A percentile compares a stretch with the other conserved stretches of the same genome.
Evolutionary conservation across 2,329 filamentous ascomycete genomes (phyloP).

Genomic region (Elsinoe fawcettii): DNA sequence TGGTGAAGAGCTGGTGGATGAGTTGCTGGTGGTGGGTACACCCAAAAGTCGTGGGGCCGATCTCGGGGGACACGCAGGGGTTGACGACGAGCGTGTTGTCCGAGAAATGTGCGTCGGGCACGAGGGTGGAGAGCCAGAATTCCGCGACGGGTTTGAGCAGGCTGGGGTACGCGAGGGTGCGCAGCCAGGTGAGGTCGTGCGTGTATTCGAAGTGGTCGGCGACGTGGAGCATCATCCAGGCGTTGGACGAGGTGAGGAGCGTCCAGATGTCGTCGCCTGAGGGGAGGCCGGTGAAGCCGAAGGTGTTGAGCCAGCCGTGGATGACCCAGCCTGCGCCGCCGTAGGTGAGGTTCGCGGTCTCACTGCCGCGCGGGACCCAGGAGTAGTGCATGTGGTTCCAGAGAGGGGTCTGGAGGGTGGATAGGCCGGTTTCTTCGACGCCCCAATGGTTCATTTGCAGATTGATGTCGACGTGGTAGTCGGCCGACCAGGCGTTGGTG

Average conservation of each 20-base stretch:
- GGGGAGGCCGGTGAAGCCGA: constrained; percentile 49
- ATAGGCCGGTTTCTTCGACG: constrained; percentile 46
- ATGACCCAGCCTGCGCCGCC: constrained; percentile 48
- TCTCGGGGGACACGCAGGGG: constrained; percentile 53
- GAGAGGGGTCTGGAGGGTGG: constrained; percentile 38
- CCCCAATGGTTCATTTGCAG: constrained; percentile 56
- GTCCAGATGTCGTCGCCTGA: constrained; percentile 36
- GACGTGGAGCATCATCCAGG: constrained; percentile 56
- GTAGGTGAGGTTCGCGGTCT: constrained; percentile 49
- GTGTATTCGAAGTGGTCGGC: constrained; percentile 51
- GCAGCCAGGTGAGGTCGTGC: constrained; percentile 40
- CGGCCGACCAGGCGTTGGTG: constrained; percentile 43
- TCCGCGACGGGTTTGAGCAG: constrained; percentile 46
- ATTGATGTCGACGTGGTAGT: constrained; percentile 55
- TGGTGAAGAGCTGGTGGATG: constrained; percentile 35
- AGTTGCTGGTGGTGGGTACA: constrained; percentile 50
- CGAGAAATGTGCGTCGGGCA: constrained; percentile 42
- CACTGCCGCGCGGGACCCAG: constrained; percentile 46
- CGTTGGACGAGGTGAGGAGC: constrained; percentile 41
- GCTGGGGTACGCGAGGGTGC: constrained; percentile 40
- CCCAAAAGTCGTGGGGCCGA: constrained; percentile 44
- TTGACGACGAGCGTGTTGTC: constrained; percentile 50
- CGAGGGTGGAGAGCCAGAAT: constrained; percentile 52
- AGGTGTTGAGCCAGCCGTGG: constrained; percentile 53
- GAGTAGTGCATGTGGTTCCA: constrained; percentile 49